These are phyloP conservation scores for Naganishia randhawae DNA, from an alignment of 768 basidiomycete genomes.

Conservation along the genomic window DNA sequence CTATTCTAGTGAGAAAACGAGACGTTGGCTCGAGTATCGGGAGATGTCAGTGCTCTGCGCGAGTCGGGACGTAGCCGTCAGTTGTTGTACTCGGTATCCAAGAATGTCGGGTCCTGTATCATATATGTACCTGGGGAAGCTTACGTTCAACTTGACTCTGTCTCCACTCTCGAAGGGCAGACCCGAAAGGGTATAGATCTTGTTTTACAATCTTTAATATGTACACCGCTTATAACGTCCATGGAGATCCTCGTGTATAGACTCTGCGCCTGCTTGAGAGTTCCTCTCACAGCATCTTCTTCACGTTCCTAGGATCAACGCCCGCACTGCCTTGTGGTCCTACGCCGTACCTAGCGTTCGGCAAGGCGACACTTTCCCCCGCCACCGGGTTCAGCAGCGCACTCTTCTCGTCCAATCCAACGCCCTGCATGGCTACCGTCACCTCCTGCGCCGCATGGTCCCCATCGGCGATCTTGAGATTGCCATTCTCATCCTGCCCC, in stretches of 20 bases:
- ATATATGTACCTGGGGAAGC: background rate
- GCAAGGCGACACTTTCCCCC: background rate
- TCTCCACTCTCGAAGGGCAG: too few relatives aligned
- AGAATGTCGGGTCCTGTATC: background rate
- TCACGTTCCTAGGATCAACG: constrained; percentile 8
- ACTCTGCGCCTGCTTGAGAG: background rate
- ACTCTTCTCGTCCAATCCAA: background rate
- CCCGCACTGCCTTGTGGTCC: background rate
- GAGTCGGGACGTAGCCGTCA: background rate
- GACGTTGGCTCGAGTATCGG: background rate
- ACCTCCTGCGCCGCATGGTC: constrained; percentile 19
- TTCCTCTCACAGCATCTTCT: background rate
- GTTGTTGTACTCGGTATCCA: background rate
- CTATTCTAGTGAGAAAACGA: background rate
- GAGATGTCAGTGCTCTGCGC: background rate
- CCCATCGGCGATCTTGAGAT: constrained; percentile 17
- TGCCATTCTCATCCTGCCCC: constrained; percentile 21
- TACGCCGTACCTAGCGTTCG: too few relatives aligned
- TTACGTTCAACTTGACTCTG: too few relatives aligned
- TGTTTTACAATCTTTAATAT: background rate
- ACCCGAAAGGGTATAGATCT: background rate
- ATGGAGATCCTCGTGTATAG: constrained; percentile 14
- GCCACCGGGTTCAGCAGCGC: background rate
- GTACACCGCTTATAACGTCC: too few relatives aligned
- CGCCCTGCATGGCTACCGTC: background rate